Conservation (phyloP, 75 land plant species). For the Cupressus sempervirens region DNA sequence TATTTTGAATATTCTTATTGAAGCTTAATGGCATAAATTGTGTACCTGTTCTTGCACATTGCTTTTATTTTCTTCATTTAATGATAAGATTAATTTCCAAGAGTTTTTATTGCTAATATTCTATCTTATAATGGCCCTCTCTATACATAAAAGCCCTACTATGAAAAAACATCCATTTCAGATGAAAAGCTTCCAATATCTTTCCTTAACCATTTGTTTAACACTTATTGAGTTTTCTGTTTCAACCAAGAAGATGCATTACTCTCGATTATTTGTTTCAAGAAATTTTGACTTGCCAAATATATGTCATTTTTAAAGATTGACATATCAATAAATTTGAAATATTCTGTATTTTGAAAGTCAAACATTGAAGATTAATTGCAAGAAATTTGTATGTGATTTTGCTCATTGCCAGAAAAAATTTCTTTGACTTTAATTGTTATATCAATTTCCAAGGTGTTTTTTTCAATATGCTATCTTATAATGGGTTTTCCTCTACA, state of each 20-base stretch:
- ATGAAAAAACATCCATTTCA: constrained; percentile 55
- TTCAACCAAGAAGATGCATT: constrained; percentile 79
- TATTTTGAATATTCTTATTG: not conserved
- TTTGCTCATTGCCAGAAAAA: not conserved
- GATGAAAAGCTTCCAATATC: constrained; percentile 71
- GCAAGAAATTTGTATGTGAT: not conserved
- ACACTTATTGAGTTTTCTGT: constrained; percentile 91
- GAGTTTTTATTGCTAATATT: constrained; percentile 5
- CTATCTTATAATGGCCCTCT: not conserved
- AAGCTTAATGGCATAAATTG: not conserved
- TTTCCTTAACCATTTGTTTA: constrained; percentile 87
- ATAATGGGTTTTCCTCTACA: not conserved
- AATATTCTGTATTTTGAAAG: not conserved
- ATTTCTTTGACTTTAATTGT: not conserved
- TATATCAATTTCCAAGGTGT: not conserved
- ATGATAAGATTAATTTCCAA: constrained; percentile 1
- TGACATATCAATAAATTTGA: not conserved
- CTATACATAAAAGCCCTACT: constrained; percentile 47
- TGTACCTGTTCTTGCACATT: not conserved
- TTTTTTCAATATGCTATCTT: constrained; percentile 9
- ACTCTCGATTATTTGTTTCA: not conserved
- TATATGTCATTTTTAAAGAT: not conserved
- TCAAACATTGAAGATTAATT: not conserved
- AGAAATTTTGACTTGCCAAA: not conserved
- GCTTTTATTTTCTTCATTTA: not conserved